Evolutionary conservation across 1,284 basidiomycete genomes (phyloP).

Genomic region (Tilletiopsis washingtonensis): DNA sequence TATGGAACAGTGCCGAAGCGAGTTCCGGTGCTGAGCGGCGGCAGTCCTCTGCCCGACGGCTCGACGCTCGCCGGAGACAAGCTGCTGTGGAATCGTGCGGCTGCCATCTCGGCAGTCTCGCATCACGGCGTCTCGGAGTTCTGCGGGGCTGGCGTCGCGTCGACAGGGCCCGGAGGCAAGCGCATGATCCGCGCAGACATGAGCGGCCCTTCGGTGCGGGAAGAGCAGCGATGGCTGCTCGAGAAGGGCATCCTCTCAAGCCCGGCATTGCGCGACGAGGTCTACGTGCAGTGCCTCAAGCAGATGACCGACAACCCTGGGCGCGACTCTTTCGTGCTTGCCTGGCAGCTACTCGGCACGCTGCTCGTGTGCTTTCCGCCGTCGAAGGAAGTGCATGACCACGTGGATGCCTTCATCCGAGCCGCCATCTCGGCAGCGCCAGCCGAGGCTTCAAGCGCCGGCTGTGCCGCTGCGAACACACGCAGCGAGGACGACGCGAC

Average conservation of each 20-base stretch:
- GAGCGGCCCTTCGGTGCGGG: conserved; percentile 52
- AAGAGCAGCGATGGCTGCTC: conserved; percentile 78
- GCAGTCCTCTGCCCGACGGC: neutral
- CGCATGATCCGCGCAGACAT: too few species aligned
- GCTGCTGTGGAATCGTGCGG: neutral
- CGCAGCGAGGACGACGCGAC: neutral
- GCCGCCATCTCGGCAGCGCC: neutral
- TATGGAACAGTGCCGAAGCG: neutral
- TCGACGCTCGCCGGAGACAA: neutral
- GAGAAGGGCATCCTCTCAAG: conserved; percentile 62
- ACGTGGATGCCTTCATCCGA: conserved; percentile 66
- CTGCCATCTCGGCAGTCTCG: neutral
- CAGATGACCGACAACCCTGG: conserved; percentile 74
- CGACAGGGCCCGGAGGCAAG: too few species aligned
- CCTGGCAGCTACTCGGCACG: conserved; percentile 84
- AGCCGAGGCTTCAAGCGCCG: too few species aligned
- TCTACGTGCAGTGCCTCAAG: conserved; percentile 84
- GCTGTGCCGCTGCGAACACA: too few species aligned
- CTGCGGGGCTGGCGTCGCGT: neutral
- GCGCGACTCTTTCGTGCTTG: conserved; percentile 72
- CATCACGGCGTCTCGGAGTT: neutral
- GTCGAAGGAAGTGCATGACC: conserved; percentile 77
- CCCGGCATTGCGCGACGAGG: conserved; percentile 77
- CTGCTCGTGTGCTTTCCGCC: conserved; percentile 78
- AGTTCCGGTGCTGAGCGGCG: neutral